phyloP scores from a whole-genome alignment of 1,284 basidiomycete genomes.

The Exobasidium rhododendri region DNA sequence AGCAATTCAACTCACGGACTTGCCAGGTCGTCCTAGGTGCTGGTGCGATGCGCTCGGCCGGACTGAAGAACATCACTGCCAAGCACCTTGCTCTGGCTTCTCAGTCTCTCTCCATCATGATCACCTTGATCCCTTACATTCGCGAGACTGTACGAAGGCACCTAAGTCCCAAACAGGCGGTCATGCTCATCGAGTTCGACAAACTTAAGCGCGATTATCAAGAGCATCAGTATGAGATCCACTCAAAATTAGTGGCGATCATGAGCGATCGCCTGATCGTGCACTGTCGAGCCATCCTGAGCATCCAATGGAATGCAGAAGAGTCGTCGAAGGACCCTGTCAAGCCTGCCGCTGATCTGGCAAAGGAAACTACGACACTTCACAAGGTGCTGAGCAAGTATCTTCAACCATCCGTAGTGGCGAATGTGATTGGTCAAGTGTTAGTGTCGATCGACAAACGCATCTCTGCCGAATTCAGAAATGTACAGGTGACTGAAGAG shows the following conservation, averaged over 20 bases:
- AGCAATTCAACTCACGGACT: slow-evolving; percentile 86
- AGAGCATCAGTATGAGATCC: slow-evolving; percentile 98
- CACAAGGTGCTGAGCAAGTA: slow-evolving; percentile 95
- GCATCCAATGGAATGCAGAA: slow-evolving; percentile 12
- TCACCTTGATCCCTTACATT: slow-evolving; percentile 91
- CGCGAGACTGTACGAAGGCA: slow-evolving; percentile 90
- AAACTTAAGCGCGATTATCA: slow-evolving; percentile 97
- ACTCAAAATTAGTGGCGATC: slow-evolving; percentile 93
- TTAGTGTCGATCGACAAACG: slow-evolving; percentile 38
- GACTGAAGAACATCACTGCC: slow-evolving; percentile 95
- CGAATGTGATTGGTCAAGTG: slow-evolving; percentile 43
- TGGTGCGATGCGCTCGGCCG: slow-evolving; percentile 94
- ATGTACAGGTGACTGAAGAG: slow-evolving; percentile 29
- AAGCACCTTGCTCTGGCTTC: slow-evolving; percentile 65
- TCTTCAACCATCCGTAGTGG: slow-evolving; percentile 57
- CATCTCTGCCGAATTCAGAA: slow-evolving; percentile 34
- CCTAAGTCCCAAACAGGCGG: slow-evolving; percentile 84
- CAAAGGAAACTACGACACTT: slow-evolving; percentile 91
- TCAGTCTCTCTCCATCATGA: slow-evolving; percentile 58
- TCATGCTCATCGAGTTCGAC: slow-evolving; percentile 96
- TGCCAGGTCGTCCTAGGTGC: slow-evolving; percentile 98
- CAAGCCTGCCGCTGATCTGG: slow-evolving; percentile 82
- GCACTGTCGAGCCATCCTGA: slow-evolving; percentile 74
- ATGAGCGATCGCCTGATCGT: slow-evolving; percentile 91
- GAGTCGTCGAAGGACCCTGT: slow-evolving; percentile 57